Evolutionary conservation across 2,329 filamentous ascomycete genomes (phyloP).

Genomic region (Neospermospora avenae): DNA sequence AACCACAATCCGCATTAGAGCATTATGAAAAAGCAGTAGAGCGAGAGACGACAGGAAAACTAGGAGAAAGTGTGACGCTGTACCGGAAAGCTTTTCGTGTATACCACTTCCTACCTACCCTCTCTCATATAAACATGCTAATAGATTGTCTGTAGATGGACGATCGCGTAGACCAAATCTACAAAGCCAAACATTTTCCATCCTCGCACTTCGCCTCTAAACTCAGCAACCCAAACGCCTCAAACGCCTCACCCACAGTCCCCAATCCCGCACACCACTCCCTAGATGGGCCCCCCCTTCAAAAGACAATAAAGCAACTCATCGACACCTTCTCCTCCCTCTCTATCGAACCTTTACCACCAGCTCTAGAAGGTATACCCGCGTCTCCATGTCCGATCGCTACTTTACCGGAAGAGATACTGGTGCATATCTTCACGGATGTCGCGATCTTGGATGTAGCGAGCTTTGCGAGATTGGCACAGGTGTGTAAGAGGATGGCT

Average conservation of each 20-base stretch:
- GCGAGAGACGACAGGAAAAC: conserved; percentile 77
- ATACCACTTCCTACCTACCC: too few relatives aligned
- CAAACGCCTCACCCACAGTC: conserved; percentile 49
- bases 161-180: conserved; percentile 75
- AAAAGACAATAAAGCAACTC: conserved; percentile 61
- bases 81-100: conserved; percentile 91
- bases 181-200: conserved; percentile 90
- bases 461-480: conserved; percentile 69
- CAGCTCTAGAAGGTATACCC: conserved; percentile 67
- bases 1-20: conserved; percentile 77
- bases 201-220: conserved; percentile 51
- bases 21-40: conserved; percentile 92
- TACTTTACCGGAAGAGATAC: conserved; percentile 75
- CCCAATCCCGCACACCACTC: conserved; percentile 55
- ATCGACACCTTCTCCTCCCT: conserved; percentile 72
- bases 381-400: conserved; percentile 79
- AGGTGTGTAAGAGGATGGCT: conserved; percentile 83
- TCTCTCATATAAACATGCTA: too few relatives aligned
- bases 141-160: conserved; percentile 60
- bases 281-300: conserved; percentile 51
- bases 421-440: conserved; percentile 73
- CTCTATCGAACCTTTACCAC: conserved; percentile 63
- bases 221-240: conserved; percentile 34
- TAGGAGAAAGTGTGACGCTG: conserved; percentile 83
- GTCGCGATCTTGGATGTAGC: conserved; percentile 73